Evolutionary conservation across 2,329 filamentous ascomycete genomes (phyloP).

Genomic region (Mycocentrospora acerina): DNA sequence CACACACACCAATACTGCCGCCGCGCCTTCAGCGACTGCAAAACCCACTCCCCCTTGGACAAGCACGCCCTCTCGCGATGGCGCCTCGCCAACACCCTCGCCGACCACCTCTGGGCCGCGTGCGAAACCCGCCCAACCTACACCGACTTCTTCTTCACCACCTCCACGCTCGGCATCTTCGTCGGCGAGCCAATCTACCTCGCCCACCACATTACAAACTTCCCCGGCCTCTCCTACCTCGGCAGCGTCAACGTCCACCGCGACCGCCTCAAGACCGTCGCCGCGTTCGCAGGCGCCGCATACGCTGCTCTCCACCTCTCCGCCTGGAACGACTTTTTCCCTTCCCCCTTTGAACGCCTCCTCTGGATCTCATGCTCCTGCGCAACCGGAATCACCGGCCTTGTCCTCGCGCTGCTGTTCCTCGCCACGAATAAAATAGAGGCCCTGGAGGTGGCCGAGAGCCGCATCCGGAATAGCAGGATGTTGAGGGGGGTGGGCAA

Average conservation of each 20-base stretch:
- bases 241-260: constrained; percentile 25
- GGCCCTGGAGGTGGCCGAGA: constrained; percentile 17
- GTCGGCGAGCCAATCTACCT: constrained; percentile 22
- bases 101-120: constrained; percentile 17
- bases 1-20: constrained; percentile 23
- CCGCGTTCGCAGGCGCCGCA: constrained; percentile 25
- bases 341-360: constrained; percentile 19
- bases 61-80: constrained; percentile 14
- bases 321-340: constrained; percentile 33
- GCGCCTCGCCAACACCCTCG: constrained; percentile 14
- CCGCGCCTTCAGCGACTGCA: constrained; percentile 19
- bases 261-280: constrained; percentile 17
- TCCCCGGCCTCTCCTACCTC: constrained; percentile 20
- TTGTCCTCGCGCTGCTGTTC: constrained; percentile 26
- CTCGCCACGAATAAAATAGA: constrained; percentile 17
- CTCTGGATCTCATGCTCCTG: constrained; percentile 29
- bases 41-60: constrained; percentile 9
- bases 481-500: constrained; percentile 6
- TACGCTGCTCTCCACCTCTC: constrained; percentile 33
- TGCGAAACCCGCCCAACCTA: constrained; percentile 16
- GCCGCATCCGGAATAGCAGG: constrained; percentile 15
- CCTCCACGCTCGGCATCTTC: constrained; percentile 18
- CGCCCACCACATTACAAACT: constrained; percentile 17
- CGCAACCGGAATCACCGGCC: constrained; percentile 24
- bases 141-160: constrained; percentile 22